These are phyloP conservation scores for Alternaria rosae DNA, from an alignment of 2,329 filamentous ascomycete species.

Conservation along the genomic window DNA sequence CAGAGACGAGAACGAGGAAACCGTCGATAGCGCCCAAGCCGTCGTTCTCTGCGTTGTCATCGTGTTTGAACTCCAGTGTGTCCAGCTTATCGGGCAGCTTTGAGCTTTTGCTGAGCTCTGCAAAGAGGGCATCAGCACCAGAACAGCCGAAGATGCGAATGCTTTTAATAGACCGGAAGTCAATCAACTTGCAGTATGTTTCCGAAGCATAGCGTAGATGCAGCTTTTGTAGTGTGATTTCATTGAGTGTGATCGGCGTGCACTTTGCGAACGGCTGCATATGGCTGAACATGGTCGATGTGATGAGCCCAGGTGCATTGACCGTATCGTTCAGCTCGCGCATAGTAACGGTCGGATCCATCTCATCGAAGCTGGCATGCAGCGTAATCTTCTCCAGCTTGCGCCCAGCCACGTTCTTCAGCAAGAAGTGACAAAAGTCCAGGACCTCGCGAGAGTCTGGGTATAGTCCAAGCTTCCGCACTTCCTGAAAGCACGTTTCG, in stretches of 20 bases:
- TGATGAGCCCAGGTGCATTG: slow-evolving; percentile 57
- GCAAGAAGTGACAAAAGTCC: slow-evolving; percentile 53
- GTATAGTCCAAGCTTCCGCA: slow-evolving; percentile 56
- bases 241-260: slow-evolving; percentile 54
- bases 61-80: slow-evolving; percentile 56
- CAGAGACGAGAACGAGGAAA: slow-evolving; percentile 56
- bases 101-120: slow-evolving; percentile 56
- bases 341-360: slow-evolving; percentile 40
- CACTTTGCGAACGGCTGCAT: slow-evolving; percentile 58
- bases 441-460: slow-evolving; percentile 56
- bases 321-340: slow-evolving; percentile 58
- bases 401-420: slow-evolving; percentile 50
- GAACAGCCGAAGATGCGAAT: slow-evolving; percentile 55
- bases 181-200: slow-evolving; percentile 57
- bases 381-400: slow-evolving; percentile 57
- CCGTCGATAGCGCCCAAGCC: slow-evolving; percentile 56
- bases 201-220: slow-evolving; percentile 57
- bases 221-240: slow-evolving; percentile 56
- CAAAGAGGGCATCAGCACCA: slow-evolving; percentile 57
- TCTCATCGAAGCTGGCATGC: slow-evolving; percentile 56
- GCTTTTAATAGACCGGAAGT: slow-evolving; percentile 54
- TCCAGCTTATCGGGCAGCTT: slow-evolving; percentile 56
- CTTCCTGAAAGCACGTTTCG: slow-evolving; percentile 52
- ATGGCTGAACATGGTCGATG: slow-evolving; percentile 55
- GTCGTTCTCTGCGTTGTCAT: slow-evolving; percentile 58